These are phyloP conservation scores for Bacterosira constricta DNA, from an alignment of 108 stramenopile species.

Conservation along the genomic window DNA sequence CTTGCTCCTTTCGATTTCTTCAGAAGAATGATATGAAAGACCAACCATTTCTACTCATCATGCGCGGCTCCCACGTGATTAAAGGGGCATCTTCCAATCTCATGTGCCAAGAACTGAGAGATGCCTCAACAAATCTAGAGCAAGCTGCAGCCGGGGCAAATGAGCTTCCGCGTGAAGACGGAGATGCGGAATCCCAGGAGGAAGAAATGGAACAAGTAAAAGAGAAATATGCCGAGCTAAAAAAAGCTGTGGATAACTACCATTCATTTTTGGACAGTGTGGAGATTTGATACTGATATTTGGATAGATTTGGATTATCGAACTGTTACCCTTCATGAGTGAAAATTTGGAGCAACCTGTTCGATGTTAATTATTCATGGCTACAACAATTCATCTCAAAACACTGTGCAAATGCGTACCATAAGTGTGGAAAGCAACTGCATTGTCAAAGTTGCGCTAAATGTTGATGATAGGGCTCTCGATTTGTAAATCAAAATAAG, in stretches of 20 bases:
- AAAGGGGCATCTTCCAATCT: slow-evolving; percentile 93
- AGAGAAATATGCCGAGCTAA: slow-evolving; percentile 52
- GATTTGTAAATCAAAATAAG: no score
- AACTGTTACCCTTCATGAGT: not conserved
- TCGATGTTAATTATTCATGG: not conserved
- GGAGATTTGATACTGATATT: slow-evolving; percentile 58
- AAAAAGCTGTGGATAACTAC: slow-evolving; percentile 61
- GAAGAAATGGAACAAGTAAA: slow-evolving; percentile 44
- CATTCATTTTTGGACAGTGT: slow-evolving; percentile 58
- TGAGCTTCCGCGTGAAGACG: slow-evolving; percentile 9
- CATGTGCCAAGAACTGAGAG: slow-evolving; percentile 83
- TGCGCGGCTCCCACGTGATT: slow-evolving; percentile 86
- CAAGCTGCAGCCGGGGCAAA: slow-evolving; percentile 54
- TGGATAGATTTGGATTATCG: no score
- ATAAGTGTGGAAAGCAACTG: no score
- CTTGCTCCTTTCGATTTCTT: not conserved
- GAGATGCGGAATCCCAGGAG: slow-evolving; percentile 23
- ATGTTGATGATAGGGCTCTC: no score
- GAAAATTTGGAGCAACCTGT: not conserved
- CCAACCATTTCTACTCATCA: slow-evolving; percentile 65
- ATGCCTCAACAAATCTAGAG: slow-evolving; percentile 72
- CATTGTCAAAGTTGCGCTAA: not conserved
- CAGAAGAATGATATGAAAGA: slow-evolving; percentile 58
- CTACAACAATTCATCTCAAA: not conserved
- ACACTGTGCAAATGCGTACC: not conserved